A percentile compares a stretch with the other conserved stretches of the same genome.
These are phyloP conservation scores for Mallotus japonicus DNA, from an alignment of 441 rosid genomes.

Conservation along the genomic window DNA sequence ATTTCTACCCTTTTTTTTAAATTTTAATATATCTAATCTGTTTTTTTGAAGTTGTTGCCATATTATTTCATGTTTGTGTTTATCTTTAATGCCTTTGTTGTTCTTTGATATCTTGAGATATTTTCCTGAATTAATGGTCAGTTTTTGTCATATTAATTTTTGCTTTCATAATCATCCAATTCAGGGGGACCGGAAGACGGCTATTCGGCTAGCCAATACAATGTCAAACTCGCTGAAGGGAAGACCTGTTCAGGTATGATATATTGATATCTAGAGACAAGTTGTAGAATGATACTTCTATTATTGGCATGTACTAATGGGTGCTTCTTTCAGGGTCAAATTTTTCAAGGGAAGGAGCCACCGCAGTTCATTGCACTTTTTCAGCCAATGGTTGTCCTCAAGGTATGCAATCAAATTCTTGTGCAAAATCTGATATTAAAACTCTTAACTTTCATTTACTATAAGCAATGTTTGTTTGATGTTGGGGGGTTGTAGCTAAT, in stretches of 20 bases:
- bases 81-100: neutral
- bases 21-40: neutral
- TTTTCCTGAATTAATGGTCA: neutral
- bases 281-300: constrained; percentile 17
- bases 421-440: constrained; percentile 6
- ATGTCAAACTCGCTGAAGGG: constrained; percentile 87
- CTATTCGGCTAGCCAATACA: constrained; percentile 69
- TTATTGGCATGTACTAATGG: constrained; percentile 30
- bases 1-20: neutral
- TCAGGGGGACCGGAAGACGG: constrained; percentile 87
- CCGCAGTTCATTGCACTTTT: constrained; percentile 92
- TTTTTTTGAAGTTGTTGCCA: neutral
- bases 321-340: constrained; percentile 61
- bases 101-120: neutral
- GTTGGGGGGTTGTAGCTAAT: constrained; percentile 11
- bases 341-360: constrained; percentile 94
- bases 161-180: constrained; percentile 20
- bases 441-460: constrained; percentile 2
- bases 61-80: neutral
- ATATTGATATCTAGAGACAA: constrained; percentile 13
- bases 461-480: constrained; percentile 18
- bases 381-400: constrained; percentile 91
- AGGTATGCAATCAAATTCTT: constrained; percentile 51
- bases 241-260: constrained; percentile 84
- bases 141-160: constrained; percentile 4